Evolutionary conservation across 2,329 filamentous ascomycete genomes (phyloP).

Genomic region (Cladosporium sp.): DNA sequence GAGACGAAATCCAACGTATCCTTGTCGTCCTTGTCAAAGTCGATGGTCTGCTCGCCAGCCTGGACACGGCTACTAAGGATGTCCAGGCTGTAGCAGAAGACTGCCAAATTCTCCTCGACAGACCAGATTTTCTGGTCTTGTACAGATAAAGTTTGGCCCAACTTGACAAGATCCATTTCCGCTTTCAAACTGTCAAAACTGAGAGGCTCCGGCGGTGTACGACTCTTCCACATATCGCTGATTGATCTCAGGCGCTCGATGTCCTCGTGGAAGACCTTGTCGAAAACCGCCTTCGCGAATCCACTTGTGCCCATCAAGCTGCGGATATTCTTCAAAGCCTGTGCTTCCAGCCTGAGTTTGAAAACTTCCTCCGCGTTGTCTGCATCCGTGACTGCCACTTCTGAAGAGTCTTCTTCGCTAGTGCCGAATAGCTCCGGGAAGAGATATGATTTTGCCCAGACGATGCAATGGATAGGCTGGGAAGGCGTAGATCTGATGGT

Average conservation of each 20-base stretch:
- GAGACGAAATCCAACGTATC: slow-evolving; percentile 95
- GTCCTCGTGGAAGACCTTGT: slow-evolving; percentile 87
- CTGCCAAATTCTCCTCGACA: slow-evolving; percentile 74
- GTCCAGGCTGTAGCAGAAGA: slow-evolving; percentile 79
- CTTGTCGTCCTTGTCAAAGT: slow-evolving; percentile 94
- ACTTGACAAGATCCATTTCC: slow-evolving; percentile 21
- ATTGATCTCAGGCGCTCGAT: slow-evolving; percentile 77
- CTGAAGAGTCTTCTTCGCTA: slow-evolving; percentile 77
- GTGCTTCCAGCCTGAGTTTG: slow-evolving; percentile 77
- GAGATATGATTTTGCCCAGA: slow-evolving; percentile 96
- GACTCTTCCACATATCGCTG: slow-evolving; percentile 93
- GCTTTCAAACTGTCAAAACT: slow-evolving; percentile 54
- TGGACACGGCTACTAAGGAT: slow-evolving; percentile 71
- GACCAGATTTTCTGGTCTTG: slow-evolving; percentile 72
- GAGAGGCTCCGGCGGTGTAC: slow-evolving; percentile 68
- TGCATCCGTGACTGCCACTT: slow-evolving; percentile 75
- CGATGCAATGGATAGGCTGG: slow-evolving; percentile 96
- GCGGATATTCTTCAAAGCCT: slow-evolving; percentile 77
- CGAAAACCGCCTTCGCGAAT: slow-evolving; percentile 76
- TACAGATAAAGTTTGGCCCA: slow-evolving; percentile 48
- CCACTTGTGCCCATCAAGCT: slow-evolving; percentile 71
- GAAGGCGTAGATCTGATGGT: slow-evolving; percentile 95
- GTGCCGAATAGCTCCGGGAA: slow-evolving; percentile 90
- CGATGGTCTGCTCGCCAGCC: slow-evolving; percentile 58
- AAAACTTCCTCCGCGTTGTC: slow-evolving; percentile 86